These are phyloP conservation scores for Colletotrichum godetiae DNA, from an alignment of 2,329 filamentous ascomycete species.

Conservation along the genomic window DNA sequence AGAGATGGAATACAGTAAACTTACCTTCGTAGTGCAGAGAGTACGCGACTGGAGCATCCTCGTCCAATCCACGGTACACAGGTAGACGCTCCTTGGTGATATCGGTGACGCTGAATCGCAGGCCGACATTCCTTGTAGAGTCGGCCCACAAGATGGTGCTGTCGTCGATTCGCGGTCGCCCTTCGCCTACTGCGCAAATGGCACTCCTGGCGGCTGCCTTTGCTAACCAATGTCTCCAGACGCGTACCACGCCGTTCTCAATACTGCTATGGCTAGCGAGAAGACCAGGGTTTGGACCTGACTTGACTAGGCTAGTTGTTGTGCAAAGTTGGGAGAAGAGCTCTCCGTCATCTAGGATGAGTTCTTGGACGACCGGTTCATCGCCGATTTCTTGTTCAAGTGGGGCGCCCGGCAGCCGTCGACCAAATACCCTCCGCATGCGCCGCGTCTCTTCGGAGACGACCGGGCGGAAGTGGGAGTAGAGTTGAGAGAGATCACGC, in stretches of 20 bases:
- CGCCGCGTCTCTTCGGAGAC: slow-evolving; percentile 63
- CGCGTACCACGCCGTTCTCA: slow-evolving; percentile 74
- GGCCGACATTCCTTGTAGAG: slow-evolving; percentile 69
- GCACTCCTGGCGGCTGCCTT: slow-evolving; percentile 60
- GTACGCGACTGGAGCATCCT: slow-evolving; percentile 77
- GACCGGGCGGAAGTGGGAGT: slow-evolving; percentile 77
- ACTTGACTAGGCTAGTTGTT: slow-evolving; percentile 74
- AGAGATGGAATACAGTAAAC: slow-evolving; percentile 36
- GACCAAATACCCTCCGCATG: slow-evolving; percentile 40
- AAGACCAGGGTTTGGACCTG: slow-evolving; percentile 68
- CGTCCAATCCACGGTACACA: slow-evolving; percentile 66
- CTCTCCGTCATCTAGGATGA: slow-evolving; percentile 76
- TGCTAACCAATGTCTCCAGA: slow-evolving; percentile 80
- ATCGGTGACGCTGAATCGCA: slow-evolving; percentile 71
- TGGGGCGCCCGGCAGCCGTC: slow-evolving; percentile 41
- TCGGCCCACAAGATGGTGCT: slow-evolving; percentile 75
- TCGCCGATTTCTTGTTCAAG: slow-evolving; percentile 45
- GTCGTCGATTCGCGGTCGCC: slow-evolving; percentile 32
- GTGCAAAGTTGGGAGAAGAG: slow-evolving; percentile 80
- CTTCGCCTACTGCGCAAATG: slow-evolving; percentile 36
- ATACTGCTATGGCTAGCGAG: slow-evolving; percentile 75
- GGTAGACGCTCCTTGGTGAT: slow-evolving; percentile 55
- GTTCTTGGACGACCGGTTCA: slow-evolving; percentile 65
- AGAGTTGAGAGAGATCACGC: slow-evolving; percentile 65
- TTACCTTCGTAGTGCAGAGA: slow-evolving; percentile 78